Base-by-base conservation (phyloP, 768 basidiomycete species). In the Termitomyces sp. region DNA sequence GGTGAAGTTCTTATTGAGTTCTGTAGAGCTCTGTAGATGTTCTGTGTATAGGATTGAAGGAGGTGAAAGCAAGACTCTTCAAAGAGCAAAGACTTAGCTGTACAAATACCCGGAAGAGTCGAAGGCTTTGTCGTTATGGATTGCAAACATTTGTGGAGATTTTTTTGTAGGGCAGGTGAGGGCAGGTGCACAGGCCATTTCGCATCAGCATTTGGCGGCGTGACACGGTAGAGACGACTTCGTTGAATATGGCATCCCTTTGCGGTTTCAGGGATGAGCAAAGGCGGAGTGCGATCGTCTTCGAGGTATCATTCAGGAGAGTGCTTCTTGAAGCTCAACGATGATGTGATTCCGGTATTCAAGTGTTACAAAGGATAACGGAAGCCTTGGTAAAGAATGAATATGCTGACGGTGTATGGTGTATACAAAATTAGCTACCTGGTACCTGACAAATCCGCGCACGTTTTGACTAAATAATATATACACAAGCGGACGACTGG, bases 21-120 rank as follows among this genome's bases (percentile, higher is more conserved):
- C 73, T 92, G 86, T 67, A 96, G 96, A 41, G 94, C 94, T 0
- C 97, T 97, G 1, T 98, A 97, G 97, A 99, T 97, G 3, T 81
- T 98, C 98, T 74, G 84, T 87, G 21, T 99, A 98, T 70, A 99
- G 98, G 97, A 82, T 97, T 65, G 97, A 98, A 70, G 97, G 97
- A 8, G 96, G 95, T 5, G 89, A 89, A 9, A 91, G 84, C 70
- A 94, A 94, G 73, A 91, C 90, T 14, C 83, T 91, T 63, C 87
- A 91, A 60, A 94, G 94, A 71, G 83, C 85, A 37, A 99, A 99
- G 74, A 85, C 88, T 0, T 99, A 96, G 96, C 68, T 98, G 6
- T 98, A 92, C 78, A 88, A 86, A 66, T 83, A 93, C 67, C 94
- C 95, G 1, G 81, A 87, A 60, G 87, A 89, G 71, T 90, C 91